phyloP scores from a whole-genome alignment of 768 basidiomycete species.

The Suillus sp. region DNA sequence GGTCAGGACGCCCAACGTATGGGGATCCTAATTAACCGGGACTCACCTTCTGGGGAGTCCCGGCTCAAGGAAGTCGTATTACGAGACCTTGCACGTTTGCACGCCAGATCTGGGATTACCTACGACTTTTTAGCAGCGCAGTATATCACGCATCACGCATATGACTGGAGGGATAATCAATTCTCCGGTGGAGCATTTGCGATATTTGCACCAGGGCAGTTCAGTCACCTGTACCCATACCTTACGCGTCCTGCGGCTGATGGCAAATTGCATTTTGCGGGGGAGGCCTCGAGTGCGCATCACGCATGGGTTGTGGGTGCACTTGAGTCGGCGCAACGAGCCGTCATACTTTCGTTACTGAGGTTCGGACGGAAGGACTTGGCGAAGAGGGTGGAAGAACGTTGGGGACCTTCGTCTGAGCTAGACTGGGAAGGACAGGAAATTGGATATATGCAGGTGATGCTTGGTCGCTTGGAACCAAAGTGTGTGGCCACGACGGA shows the following conservation, averaged over 20 bases:
- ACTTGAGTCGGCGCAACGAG: conserved; percentile 4
- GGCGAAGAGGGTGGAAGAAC: conserved; percentile 8
- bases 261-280: conserved; percentile 3
- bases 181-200: neutral
- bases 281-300: conserved; percentile 4
- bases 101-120: conserved; percentile 3
- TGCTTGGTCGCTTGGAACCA: conserved; percentile 2
- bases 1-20: conserved; percentile 6
- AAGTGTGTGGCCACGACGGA: neutral
- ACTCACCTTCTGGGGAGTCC: conserved; percentile 1
- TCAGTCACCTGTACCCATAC: conserved; percentile 4
- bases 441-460: neutral
- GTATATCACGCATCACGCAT: neutral
- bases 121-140: neutral
- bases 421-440: conserved; percentile 4
- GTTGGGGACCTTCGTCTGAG: conserved; percentile 4
- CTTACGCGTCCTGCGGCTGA: conserved; percentile 4
- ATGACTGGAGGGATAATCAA: neutral
- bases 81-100: conserved; percentile 1
- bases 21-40: neutral
- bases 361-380: conserved; percentile 2
- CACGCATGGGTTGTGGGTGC: conserved; percentile 5
- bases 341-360: conserved; percentile 7
- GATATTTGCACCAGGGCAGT: neutral
- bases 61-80: neutral